Evolutionary conservation across 192 early-diverging fungal genomes (phyloP).

Genomic region (Coemansia sp.): DNA sequence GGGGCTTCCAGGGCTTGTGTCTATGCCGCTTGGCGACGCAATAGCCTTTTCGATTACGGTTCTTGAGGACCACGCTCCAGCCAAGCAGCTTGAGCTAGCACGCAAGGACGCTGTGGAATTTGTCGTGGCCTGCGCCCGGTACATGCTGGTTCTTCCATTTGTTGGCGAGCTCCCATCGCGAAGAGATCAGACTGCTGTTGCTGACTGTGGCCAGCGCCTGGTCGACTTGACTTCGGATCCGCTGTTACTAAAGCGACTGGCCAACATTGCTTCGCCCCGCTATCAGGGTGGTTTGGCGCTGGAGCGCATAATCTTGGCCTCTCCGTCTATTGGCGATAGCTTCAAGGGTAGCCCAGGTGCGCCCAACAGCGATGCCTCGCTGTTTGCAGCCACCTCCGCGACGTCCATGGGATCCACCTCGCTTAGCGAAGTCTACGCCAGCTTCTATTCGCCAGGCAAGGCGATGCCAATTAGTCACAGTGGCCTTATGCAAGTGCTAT

Average conservation of each 20-base stretch:
- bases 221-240: slow-evolving; percentile 23
- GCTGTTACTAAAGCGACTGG: slow-evolving; percentile 31
- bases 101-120: slow-evolving; percentile 43
- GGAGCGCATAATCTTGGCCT: slow-evolving; percentile 31
- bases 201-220: slow-evolving; percentile 19
- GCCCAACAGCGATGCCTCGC: slow-evolving; percentile 12
- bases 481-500: slow-evolving; percentile 34
- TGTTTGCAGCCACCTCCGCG: slow-evolving; percentile 18
- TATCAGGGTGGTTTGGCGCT: slow-evolving; percentile 42
- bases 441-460: slow-evolving; percentile 8
- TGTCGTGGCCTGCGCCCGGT: slow-evolving; percentile 40
- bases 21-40: slow-evolving; percentile 42
- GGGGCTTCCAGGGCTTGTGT: slow-evolving; percentile 34
- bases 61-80: slow-evolving; percentile 21
- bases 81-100: slow-evolving; percentile 28
- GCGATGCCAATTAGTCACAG: slow-evolving; percentile 18
- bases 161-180: slow-evolving; percentile 10
- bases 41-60: slow-evolving; percentile 33
- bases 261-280: slow-evolving; percentile 43
- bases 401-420: slow-evolving; percentile 16
- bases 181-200: background rate
- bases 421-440: slow-evolving; percentile 20
- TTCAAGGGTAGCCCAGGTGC: slow-evolving; percentile 22
- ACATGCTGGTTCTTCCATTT: slow-evolving; percentile 27
- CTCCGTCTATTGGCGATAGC: slow-evolving; percentile 30